Base-by-base conservation (phyloP, 1,284 basidiomycete genomes). In the Rugiboletus extremiorientalis region DNA sequence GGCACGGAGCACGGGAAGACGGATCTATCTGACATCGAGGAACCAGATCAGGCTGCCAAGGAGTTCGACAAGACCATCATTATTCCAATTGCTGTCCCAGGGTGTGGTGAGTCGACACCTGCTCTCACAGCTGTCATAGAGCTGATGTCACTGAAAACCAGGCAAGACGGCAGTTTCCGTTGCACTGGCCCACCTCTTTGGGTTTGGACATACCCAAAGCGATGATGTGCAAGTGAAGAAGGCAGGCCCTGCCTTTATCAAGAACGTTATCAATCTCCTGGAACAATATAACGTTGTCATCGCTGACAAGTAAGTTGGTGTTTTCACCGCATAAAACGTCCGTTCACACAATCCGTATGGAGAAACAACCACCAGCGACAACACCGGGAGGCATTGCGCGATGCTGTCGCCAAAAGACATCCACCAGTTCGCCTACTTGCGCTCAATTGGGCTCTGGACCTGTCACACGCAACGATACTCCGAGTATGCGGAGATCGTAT, bases 91-190 rank as follows among this genome's bases (percentile, higher is more conserved):
- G 95, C 94, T 5, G 84, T 98, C 43, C 96, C 95, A 25, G 96
- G 96, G 5, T 94, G 90, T 69, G 96, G 96, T 88, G 59, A 63
- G 89, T 79, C 23, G 18, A 36, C 42, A 5, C 4, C 30, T 28
- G 16, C 43, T 48, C 23, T 54, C 20, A 42, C 14, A 9, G 28
- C 49, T 43, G 28, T 38, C 23, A 55, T 41, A 36, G 3, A 27
- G 55, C 55, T 51, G 56, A 58, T 9, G 16, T 6, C 40, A 6
- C 18, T n/a, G 34, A 20, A 27, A 34, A 42, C 2, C 60, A 94
- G 92, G 93, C 31, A 99, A 99, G 79, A 99, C 97, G 0, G 76
- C 90, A 0, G 79, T 99, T 14, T 83, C 91, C 1, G 76, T 97
- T 7, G 94, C 94, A 0, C 82, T 99, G 4, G 62, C 78, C 2